phyloP scores from a whole-genome alignment of 352 stramenopile species.

The Phytopythium sindhum region DNA sequence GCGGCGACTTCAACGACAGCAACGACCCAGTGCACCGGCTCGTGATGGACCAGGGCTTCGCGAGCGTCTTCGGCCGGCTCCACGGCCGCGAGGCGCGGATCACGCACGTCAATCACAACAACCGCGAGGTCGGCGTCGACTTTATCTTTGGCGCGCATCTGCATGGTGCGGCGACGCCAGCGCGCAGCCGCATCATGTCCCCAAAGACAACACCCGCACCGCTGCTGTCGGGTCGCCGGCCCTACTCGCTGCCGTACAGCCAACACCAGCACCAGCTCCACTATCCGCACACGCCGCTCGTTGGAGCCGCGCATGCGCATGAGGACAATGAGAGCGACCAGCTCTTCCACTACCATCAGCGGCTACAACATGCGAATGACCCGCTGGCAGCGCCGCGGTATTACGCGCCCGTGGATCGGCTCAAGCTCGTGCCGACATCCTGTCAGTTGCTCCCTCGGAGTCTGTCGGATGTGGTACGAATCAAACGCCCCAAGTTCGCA shows the following conservation, averaged over 20 bases:
- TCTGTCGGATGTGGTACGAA: conserved; percentile 56
- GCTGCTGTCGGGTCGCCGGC: neutral
- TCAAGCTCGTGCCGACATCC: conserved; percentile 52
- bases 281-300: neutral
- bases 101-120: conserved; percentile 89
- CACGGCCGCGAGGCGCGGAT: conserved; percentile 79
- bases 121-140: conserved; percentile 81
- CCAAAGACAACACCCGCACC: neutral
- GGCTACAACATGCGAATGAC: neutral
- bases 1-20: conserved; percentile 86
- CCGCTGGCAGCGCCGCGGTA: neutral
- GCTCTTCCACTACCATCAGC: conserved; percentile 7
- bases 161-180: conserved; percentile 9
- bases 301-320: neutral
- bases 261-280: conserved; percentile 6
- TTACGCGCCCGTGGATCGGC: conserved; percentile 10
- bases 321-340: neutral
- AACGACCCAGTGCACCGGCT: conserved; percentile 79
- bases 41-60: conserved; percentile 67
- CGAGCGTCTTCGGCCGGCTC: conserved; percentile 68
- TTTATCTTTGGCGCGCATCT: conserved; percentile 80
- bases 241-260: conserved; percentile 1
- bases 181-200: conserved; percentile 6
- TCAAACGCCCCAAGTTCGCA: conserved; percentile 77
- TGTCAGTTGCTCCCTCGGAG: conserved; percentile 62